Evolutionary conservation across 331 rosid genomes (phyloP).

Genomic region (Telfairia occidentalis): DNA sequence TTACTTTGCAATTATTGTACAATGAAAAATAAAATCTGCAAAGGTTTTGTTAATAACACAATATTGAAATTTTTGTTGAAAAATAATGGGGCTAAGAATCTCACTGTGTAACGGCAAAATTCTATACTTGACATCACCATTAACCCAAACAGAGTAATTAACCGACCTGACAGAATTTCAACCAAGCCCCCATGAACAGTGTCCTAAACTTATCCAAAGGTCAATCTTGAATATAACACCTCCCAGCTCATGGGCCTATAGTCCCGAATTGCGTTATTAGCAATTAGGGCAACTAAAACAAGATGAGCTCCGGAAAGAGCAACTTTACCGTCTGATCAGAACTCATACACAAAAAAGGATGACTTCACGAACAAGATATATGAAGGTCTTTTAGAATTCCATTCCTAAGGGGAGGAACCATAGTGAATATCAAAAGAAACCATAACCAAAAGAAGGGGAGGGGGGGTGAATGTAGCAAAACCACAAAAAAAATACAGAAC

Average conservation of each 20-base stretch:
- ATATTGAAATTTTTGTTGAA: neutral
- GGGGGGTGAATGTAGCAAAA: too few species aligned
- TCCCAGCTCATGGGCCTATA: neutral
- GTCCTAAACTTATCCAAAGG: neutral
- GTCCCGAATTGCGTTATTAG: neutral
- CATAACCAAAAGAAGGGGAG: too few species aligned
- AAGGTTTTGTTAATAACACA: neutral
- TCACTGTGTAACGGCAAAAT: neutral
- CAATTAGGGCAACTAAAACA: neutral
- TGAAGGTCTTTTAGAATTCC: neutral
- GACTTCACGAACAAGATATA: neutral
- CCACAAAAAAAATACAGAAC: neutral
- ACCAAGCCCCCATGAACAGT: neutral
- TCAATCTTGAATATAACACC: neutral
- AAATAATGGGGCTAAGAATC: neutral
- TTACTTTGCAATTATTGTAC: neutral
- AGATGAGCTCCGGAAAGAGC: neutral
- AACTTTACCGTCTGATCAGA: neutral
- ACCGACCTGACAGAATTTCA: neutral
- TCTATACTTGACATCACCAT: neutral
- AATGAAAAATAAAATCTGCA: neutral
- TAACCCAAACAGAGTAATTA: neutral
- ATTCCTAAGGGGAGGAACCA: neutral
- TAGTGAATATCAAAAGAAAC: too few species aligned
- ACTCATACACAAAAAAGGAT: neutral